Evolutionary conservation across 345 rosid genomes (phyloP).

Genomic region (Passiflora organensis): DNA sequence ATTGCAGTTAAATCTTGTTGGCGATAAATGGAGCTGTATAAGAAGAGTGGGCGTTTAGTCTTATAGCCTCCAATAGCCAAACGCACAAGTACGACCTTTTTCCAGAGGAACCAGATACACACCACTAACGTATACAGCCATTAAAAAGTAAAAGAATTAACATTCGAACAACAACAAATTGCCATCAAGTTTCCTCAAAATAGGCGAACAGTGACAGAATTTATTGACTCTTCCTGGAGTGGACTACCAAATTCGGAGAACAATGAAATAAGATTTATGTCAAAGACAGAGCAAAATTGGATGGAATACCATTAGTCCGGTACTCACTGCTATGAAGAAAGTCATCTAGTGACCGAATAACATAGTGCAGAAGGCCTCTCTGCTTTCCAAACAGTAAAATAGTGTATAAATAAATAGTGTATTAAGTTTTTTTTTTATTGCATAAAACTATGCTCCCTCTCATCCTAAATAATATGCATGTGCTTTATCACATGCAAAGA

Average conservation of each 20-base stretch:
- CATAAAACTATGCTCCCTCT: conserved; percentile 8
- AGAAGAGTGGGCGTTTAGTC: no score
- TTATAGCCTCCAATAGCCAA: no score
- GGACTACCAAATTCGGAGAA: neutral
- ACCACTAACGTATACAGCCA: no score
- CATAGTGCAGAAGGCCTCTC: conserved; percentile 6
- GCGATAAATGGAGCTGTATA: no score
- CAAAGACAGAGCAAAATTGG: conserved; percentile 18
- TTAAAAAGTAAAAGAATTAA: no score
- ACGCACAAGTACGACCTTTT: no score
- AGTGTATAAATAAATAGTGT: neutral
- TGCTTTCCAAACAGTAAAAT: conserved; percentile 12
- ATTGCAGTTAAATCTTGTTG: no score
- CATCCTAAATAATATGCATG: conserved; percentile 29
- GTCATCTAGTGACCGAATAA: conserved; percentile 6
- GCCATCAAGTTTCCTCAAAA: no score
- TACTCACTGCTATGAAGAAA: conserved; percentile 5
- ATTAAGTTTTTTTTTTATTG: conserved; percentile 7
- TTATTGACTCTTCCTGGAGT: no score
- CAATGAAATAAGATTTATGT: neutral
- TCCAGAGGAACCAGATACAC: no score
- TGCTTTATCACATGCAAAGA: conserved; percentile 45
- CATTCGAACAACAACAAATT: no score
- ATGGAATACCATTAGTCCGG: conserved; percentile 2
- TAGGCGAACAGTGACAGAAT: no score